Conservation (phyloP, 2,329 filamentous ascomycete genomes). For the Verticillium nonalfalfae region DNA sequence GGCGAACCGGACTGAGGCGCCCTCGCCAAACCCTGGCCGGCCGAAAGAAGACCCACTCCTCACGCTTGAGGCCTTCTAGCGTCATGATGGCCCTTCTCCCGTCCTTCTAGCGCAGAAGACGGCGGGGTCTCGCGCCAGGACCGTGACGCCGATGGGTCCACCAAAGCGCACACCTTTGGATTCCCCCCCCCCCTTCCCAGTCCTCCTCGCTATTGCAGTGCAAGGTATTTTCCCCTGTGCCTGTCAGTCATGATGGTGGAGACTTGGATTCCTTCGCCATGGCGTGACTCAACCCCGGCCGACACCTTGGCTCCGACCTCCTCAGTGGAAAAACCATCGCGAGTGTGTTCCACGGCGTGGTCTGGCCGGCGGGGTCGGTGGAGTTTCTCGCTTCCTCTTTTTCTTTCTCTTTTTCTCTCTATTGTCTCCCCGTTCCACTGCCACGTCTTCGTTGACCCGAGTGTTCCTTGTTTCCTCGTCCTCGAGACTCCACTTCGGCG, state of each 20-base stretch:
- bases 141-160: neutral
- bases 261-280: neutral
- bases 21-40: neutral
- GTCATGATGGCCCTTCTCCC: neutral
- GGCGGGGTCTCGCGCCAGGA: neutral
- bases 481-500: neutral
- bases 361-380: neutral
- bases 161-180: neutral
- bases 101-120: neutral
- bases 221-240: neutral
- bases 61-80: neutral
- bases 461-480: neutral
- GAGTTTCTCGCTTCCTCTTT: neutral
- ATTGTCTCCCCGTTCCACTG: too few relatives aligned
- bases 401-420: neutral
- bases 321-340: neutral
- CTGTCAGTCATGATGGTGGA: neutral
- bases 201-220: neutral
- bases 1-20: neutral
- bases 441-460: too few relatives aligned
- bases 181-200: too few relatives aligned
- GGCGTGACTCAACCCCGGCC: neutral
- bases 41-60: neutral
- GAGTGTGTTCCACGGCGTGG: neutral
- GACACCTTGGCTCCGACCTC: neutral